Conservation (phyloP, 1,139 yeast species). For the Lodderomyces beijingensis region DNA sequence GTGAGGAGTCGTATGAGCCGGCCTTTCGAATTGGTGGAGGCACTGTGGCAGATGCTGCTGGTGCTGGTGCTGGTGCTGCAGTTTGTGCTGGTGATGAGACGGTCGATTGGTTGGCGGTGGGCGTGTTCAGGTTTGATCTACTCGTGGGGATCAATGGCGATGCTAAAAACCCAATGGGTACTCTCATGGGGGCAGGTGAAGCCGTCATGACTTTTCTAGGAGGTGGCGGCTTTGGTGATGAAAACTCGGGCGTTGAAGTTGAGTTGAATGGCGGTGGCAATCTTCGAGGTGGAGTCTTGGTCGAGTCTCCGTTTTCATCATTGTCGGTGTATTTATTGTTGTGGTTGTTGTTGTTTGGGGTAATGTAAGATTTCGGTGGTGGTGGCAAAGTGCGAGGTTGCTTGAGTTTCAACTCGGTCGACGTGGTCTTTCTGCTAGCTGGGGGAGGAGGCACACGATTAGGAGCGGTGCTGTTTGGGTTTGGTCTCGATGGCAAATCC, state of each 20-base stretch:
- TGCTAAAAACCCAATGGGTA: slow-evolving; percentile 36
- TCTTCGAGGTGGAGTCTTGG: neutral
- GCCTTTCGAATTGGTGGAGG: no score
- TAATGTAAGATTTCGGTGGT: slow-evolving; percentile 1
- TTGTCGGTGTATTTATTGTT: no score
- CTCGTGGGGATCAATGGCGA: slow-evolving; percentile 39
- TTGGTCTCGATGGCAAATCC: slow-evolving; percentile 17
- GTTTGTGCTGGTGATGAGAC: slow-evolving; percentile 9
- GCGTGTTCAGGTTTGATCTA: slow-evolving; percentile 28
- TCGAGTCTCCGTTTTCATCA: neutral
- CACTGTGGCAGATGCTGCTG: slow-evolving; percentile 6
- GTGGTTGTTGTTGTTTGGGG: no score
- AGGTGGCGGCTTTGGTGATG: slow-evolving; percentile 4
- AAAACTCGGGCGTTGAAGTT: neutral
- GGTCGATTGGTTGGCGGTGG: slow-evolving; percentile 23
- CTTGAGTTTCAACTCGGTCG: slow-evolving; percentile 5
- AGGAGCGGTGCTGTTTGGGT: slow-evolving; percentile 17
- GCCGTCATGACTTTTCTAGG: slow-evolving; percentile 3
- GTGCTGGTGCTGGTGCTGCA: slow-evolving; percentile 1
- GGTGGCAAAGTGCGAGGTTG: slow-evolving; percentile 14
- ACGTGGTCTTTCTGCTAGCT: slow-evolving; percentile 15
- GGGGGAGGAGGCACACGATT: slow-evolving; percentile 34
- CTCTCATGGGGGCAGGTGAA: slow-evolving; percentile 27
- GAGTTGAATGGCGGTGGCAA: slow-evolving; percentile 2
- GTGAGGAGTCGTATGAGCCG: no score